Base-by-base conservation (phyloP, 441 rosid genomes). In the Flueggea neowawraea region DNA sequence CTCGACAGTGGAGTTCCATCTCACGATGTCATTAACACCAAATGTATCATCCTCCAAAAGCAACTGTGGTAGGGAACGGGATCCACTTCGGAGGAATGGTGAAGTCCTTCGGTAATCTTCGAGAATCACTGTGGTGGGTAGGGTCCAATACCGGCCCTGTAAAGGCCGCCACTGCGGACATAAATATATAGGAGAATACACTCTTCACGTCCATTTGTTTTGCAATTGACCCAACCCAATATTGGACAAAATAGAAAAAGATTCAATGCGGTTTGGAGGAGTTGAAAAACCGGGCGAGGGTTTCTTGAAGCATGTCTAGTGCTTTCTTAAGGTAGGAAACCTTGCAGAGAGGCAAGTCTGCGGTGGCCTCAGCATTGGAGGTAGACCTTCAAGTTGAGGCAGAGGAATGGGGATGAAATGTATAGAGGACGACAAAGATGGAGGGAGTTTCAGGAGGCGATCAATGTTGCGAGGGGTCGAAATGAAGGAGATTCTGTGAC, bases 301-400 rank as follows among this genome's bases (percentile, higher is more conserved):
- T 76, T 1, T 53, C 22, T 39, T 65, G 51, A 15, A 87, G 72
- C 1, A 13, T 4, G 68, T 87, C 86, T 32, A 1, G 68, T 14
- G 89, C 81, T 7, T 65, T 60, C 55, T 84, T 82, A 0, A 83
- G 73, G 55, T 59, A 70, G 4, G 53, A 66, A 15, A 78, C 61
- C 7, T 68, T 61, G 13, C 76, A 22, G 49, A 50, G 22, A 11
- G 85, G 82, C 0, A 86, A 5, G 54, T 86, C 89, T 0, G 65
- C 50, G 67, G 89, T 84, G 41, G 83, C 78, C 60, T 70, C 58
- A 0, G 62, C 69, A 16, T 48, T 14, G 4, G n/a, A 3, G 68
- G 65, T 0, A 69, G 65, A 6, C 31, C 10, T 2, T 69, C 53
- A 3, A 50, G 12, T 1, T 10, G 54, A 6, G 64, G 68, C 22